Evolutionary conservation across 257 asterid species (phyloP).

Genomic region (Eustoma russellianum): DNA sequence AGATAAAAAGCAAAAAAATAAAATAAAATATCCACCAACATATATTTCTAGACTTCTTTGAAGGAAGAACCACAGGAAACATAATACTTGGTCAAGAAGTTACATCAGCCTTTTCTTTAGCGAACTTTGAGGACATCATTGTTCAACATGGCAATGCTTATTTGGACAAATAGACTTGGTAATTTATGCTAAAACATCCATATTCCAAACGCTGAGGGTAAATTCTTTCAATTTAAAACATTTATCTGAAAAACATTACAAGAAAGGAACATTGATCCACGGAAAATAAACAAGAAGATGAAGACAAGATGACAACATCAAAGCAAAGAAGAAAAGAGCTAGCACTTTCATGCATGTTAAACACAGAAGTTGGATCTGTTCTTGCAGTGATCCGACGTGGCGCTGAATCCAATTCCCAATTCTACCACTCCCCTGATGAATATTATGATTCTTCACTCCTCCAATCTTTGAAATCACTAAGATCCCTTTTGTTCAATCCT

Average conservation of each 20-base stretch:
- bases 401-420: conserved; percentile 39
- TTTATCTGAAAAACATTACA: not conserved
- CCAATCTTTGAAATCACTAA: conserved; percentile 56
- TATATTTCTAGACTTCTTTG: too few species aligned
- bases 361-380: conserved; percentile 81
- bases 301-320: conserved; percentile 18
- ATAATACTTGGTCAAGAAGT: conserved; percentile 3
- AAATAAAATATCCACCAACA: too few species aligned
- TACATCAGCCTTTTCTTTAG: conserved; percentile 21
- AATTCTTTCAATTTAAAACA: not conserved
- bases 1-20: too few species aligned
- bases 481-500: conserved; percentile 69
- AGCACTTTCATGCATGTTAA: conserved; percentile 85
- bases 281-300: conserved; percentile 37
- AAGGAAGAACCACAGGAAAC: conserved; percentile 27
- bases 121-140: conserved; percentile 24
- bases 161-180: too few species aligned
- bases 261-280: conserved; percentile 6
- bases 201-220: not conserved
- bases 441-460: conserved; percentile 37
- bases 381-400: conserved; percentile 73
- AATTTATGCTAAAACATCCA: not conserved
- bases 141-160: not conserved
- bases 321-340: conserved; percentile 52
- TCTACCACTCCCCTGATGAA: conserved; percentile 49